phyloP scores from a whole-genome alignment of 2,329 filamentous ascomycete genomes.

The Podosphaera fusca region DNA sequence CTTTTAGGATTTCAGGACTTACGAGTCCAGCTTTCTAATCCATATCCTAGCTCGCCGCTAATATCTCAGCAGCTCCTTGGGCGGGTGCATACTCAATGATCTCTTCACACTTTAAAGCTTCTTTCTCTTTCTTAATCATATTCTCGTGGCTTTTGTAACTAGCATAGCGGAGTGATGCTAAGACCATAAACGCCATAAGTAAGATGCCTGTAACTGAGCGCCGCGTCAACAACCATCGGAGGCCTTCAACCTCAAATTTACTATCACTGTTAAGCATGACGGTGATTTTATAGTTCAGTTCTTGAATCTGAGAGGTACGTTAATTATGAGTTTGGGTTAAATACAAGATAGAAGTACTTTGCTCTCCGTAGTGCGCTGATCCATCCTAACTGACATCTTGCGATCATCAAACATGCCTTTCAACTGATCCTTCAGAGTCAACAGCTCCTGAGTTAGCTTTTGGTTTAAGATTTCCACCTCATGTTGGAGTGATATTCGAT shows the following conservation, averaged over 20 bases:
- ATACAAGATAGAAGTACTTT: constrained; percentile 25
- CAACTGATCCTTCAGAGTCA: constrained; percentile 68
- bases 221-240: constrained; percentile 63
- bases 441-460: constrained; percentile 59
- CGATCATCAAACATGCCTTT: constrained; percentile 92
- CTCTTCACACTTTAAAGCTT: constrained; percentile 20
- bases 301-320: constrained; percentile 41
- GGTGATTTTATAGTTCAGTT: constrained; percentile 91
- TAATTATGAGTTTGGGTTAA: neutral
- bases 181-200: constrained; percentile 38
- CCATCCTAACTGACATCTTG: constrained; percentile 73
- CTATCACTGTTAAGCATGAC: constrained; percentile 73
- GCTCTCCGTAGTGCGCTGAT: constrained; percentile 67
- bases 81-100: constrained; percentile 19
- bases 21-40: neutral
- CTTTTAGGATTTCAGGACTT: too few species aligned
- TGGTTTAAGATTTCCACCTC: constrained; percentile 87
- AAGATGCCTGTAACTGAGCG: constrained; percentile 40
- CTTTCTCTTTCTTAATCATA: constrained; percentile 12
- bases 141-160: constrained; percentile 24
- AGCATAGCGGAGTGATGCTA: constrained; percentile 34
- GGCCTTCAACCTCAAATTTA: constrained; percentile 73
- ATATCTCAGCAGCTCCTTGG: constrained; percentile 31
- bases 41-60: constrained; percentile 27
- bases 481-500: constrained; percentile 70